Evolutionary conservation across 73 alveolate species (phyloP).

Genomic region (Paramecium primaurelia): DNA sequence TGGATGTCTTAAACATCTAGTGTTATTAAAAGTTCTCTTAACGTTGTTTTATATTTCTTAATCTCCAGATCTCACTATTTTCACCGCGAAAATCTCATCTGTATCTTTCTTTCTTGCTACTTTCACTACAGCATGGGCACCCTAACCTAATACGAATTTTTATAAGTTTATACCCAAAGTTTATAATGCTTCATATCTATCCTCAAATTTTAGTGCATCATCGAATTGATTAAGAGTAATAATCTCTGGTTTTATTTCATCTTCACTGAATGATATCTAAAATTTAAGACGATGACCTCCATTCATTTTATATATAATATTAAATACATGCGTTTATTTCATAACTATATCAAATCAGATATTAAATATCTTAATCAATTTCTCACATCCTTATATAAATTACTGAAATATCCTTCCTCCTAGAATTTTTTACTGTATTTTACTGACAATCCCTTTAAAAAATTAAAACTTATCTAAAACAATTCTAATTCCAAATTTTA

Average conservation of each 20-base stretch:
- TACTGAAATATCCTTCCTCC: background rate
- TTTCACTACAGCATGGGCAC: slow-evolving; percentile 56
- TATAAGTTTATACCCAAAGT: background rate
- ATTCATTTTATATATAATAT: background rate
- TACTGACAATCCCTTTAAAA: background rate
- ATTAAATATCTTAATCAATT: background rate
- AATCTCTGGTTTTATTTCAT: background rate
- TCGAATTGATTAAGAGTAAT: background rate
- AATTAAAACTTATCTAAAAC: background rate
- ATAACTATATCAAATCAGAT: background rate
- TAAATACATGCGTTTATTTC: background rate
- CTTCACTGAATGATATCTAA: background rate
- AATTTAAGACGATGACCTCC: slow-evolving; percentile 1
- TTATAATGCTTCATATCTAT: slow-evolving; percentile 1
- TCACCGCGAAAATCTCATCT: slow-evolving; percentile 46
- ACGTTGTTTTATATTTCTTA: slow-evolving; percentile 42
- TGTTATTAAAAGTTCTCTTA: slow-evolving; percentile 39
- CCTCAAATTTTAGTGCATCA: slow-evolving; percentile 24
- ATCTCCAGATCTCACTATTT: slow-evolving; percentile 59
- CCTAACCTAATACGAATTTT: slow-evolving; percentile 5
- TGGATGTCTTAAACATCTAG: slow-evolving; percentile 47
- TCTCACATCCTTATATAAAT: background rate
- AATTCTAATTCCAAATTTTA: background rate
- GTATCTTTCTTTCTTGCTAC: slow-evolving; percentile 43
- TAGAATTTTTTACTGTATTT: background rate